phyloP scores from a whole-genome alignment of 1,284 basidiomycete genomes.

The Lignosus rhinocerotis region DNA sequence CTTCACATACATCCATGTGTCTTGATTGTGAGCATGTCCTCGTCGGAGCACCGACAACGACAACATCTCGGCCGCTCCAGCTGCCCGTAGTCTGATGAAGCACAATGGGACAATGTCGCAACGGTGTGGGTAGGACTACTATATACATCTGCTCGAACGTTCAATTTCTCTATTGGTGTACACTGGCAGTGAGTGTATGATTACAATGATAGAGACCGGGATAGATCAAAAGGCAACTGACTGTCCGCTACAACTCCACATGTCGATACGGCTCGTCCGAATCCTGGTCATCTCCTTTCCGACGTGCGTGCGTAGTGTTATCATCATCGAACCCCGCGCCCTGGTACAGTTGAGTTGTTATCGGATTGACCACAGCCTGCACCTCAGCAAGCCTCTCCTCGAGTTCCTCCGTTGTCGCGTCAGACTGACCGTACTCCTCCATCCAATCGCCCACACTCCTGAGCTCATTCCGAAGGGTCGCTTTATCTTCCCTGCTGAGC shows the following conservation, averaged over 20 bases:
- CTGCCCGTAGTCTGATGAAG: conserved; percentile 1
- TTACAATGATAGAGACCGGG: too few relatives aligned
- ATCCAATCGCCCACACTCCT: conserved; percentile 93
- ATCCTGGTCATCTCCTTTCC: conserved; percentile 47
- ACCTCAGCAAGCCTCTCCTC: conserved; percentile 83
- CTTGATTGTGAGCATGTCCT: neutral
- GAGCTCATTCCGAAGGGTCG: conserved; percentile 77
- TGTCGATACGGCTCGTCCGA: conserved; percentile 54
- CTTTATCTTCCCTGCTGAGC: conserved; percentile 85
- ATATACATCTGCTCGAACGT: too few relatives aligned
- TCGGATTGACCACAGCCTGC: conserved; percentile 60
- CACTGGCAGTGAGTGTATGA: too few relatives aligned
- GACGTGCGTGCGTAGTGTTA: conserved; percentile 6
- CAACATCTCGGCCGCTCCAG: neutral
- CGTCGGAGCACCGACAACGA: neutral
- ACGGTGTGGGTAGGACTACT: too few relatives aligned
- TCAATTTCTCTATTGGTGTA: too few relatives aligned
- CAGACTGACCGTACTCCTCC: conserved; percentile 74
- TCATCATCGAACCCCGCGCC: conserved; percentile 27
- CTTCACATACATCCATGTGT: neutral
- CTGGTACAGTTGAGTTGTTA: conserved; percentile 77
- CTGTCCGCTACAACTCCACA: conserved; percentile 57
- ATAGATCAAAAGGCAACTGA: neutral
- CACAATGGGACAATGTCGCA: too few relatives aligned
- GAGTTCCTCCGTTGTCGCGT: conserved; percentile 85